These are phyloP conservation scores for Agarophyton chilense DNA, from an alignment of 23 red algal species.

Conservation along the genomic window DNA sequence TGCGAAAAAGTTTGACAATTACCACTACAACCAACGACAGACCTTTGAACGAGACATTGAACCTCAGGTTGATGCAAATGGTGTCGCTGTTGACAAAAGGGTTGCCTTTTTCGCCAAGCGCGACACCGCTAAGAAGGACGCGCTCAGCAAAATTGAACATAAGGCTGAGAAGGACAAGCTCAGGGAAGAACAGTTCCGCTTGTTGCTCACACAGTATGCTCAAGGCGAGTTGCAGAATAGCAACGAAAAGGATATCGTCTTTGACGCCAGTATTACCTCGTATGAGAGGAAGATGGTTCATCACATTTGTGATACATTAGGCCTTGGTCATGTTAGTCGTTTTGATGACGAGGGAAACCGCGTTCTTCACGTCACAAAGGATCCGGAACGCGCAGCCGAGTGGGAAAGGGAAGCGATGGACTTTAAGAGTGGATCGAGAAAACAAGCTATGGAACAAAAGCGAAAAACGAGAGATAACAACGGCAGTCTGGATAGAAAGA, in stretches of 20 bases:
- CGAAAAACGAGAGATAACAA: constrained; percentile 23
- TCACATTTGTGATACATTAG: constrained; percentile 34
- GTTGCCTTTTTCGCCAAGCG: constrained; percentile 54
- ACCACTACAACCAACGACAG: constrained; percentile 6
- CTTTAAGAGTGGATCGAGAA: background rate
- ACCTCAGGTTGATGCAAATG: constrained; percentile 19
- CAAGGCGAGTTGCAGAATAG: constrained; percentile 5
- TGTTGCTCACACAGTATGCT: constrained; percentile 5
- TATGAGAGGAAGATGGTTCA: constrained; percentile 63
- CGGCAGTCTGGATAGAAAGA: background rate
- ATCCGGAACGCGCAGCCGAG: constrained; percentile 34
- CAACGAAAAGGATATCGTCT: constrained; percentile 41
- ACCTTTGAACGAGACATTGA: constrained; percentile 20
- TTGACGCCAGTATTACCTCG: constrained; percentile 56
- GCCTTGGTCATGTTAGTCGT: constrained; percentile 56
- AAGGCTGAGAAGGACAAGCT: constrained; percentile 55
- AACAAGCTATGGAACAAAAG: constrained; percentile 2
- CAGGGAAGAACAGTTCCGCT: constrained; percentile 33
- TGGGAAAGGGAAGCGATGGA: constrained; percentile 44
- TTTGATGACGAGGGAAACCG: constrained; percentile 38
- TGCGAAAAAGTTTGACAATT: constrained; percentile 39
- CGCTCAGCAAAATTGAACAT: constrained; percentile 7
- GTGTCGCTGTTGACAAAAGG: constrained; percentile 43
- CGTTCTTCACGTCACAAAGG: constrained; percentile 54
- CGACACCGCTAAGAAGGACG: constrained; percentile 21